Conservation (phyloP, 345 rosid genomes). For the Brassica napus region Da-Ae NC_063447.1:18208001-18208500, state of each 20-base stretch:
- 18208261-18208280: conserved; percentile 67
- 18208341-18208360: conserved; percentile 51
- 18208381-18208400: conserved; percentile 70
- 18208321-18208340: background rate
- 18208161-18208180: conserved; percentile 26
- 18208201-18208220: conserved; percentile 48
- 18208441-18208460: conserved; percentile 72
- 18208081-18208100: conserved; percentile 7
- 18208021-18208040: conserved; percentile 11
- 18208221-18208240: conserved; percentile 75
- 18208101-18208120: conserved; percentile 33
- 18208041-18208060: conserved; percentile 22
- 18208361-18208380: conserved; percentile 60
- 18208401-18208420: conserved; percentile 75
- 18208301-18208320: background rate
- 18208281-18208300: background rate
- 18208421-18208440: conserved; percentile 78
- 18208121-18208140: conserved; percentile 24
- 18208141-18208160: conserved; percentile 23
- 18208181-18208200: conserved; percentile 60
- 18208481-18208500: conserved; percentile 84
- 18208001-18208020: background rate
- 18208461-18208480: conserved; percentile 75
- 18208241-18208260: conserved; percentile 73
- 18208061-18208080: conserved; percentile 20